These are phyloP conservation scores for Coprinopsis marcescibilis DNA, from an alignment of 768 basidiomycete genomes.

Conservation along the genomic window DNA sequence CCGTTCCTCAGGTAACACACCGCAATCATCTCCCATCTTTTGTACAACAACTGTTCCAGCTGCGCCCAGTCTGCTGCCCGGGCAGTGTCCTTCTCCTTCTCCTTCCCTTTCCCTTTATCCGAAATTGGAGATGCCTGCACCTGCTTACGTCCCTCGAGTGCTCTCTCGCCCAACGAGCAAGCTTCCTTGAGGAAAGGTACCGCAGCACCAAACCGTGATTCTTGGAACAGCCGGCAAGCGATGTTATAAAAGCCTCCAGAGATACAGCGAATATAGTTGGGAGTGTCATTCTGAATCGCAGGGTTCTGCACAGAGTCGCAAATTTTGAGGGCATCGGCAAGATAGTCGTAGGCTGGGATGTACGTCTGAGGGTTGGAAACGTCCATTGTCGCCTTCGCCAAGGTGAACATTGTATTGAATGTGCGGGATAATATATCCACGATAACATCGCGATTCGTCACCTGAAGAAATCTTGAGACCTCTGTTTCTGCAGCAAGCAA, in stretches of 20 bases:
- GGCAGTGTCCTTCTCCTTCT: constrained; percentile 22
- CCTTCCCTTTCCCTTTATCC: constrained; percentile 6
- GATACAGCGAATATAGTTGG: constrained; percentile 62
- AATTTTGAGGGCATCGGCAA: constrained; percentile 36
- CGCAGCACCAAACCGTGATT: constrained; percentile 52
- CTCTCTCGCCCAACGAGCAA: constrained; percentile 47
- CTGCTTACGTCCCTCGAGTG: constrained; percentile 28
- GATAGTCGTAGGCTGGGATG: constrained; percentile 37
- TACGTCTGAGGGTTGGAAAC: constrained; percentile 41
- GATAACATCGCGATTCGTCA: not conserved
- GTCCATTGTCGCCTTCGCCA: constrained; percentile 41
- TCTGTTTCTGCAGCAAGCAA: not conserved
- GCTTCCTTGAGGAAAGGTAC: constrained; percentile 62
- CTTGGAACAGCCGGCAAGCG: constrained; percentile 66
- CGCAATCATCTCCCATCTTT: constrained; percentile 78
- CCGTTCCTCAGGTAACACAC: constrained; percentile 74
- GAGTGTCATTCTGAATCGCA: constrained; percentile 22
- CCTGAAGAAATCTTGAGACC: not conserved
- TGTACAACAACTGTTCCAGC: constrained; percentile 58
- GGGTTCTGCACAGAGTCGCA: constrained; percentile 20
- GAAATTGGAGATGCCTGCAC: not conserved
- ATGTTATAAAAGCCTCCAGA: constrained; percentile 70
- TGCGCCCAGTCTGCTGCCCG: constrained; percentile 57
- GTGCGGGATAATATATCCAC: constrained; percentile 35
- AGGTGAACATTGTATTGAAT: constrained; percentile 50